phyloP scores from a whole-genome alignment of 2,329 filamentous ascomycete genomes.

The Pseudogymnoascus pannorum region DNA sequence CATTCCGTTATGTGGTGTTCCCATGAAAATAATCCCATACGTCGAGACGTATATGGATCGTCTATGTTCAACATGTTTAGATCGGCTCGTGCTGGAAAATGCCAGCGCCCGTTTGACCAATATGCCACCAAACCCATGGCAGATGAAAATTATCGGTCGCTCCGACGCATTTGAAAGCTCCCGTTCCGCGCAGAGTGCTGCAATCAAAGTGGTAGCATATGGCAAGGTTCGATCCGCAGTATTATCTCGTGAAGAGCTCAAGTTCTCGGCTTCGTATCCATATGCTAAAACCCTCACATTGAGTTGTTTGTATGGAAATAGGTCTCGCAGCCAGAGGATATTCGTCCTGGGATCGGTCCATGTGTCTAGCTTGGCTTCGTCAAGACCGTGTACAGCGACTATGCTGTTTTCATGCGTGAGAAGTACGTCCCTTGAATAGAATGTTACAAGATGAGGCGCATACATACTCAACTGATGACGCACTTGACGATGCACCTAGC shows the following conservation, averaged over 20 bases:
- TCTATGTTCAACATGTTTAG: neutral
- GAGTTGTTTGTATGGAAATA: constrained; percentile 23
- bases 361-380: constrained; percentile 25
- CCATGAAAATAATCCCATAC: constrained; percentile 10
- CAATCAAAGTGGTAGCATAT: neutral
- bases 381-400: constrained; percentile 32
- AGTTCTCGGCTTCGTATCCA: constrained; percentile 19
- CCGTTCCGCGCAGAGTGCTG: neutral
- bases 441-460: no score
- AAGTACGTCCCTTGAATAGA: no score
- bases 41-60: constrained; percentile 10
- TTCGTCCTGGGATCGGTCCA: constrained; percentile 28
- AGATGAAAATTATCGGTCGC: constrained; percentile 17
- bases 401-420: constrained; percentile 22
- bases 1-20: constrained; percentile 10
- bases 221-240: neutral
- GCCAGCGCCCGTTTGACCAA: constrained; percentile 15
- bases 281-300: constrained; percentile 25
- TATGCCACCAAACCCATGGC: constrained; percentile 18
- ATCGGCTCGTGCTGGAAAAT: neutral
- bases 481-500: no score
- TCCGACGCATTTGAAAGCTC: neutral
- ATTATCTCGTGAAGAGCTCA: neutral
- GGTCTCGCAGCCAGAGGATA: constrained; percentile 29
- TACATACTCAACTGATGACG: no score